Evolutionary conservation across 2,329 filamentous ascomycete genomes (phyloP).

Genomic region (Sporothrix pseudoabietina): DNA sequence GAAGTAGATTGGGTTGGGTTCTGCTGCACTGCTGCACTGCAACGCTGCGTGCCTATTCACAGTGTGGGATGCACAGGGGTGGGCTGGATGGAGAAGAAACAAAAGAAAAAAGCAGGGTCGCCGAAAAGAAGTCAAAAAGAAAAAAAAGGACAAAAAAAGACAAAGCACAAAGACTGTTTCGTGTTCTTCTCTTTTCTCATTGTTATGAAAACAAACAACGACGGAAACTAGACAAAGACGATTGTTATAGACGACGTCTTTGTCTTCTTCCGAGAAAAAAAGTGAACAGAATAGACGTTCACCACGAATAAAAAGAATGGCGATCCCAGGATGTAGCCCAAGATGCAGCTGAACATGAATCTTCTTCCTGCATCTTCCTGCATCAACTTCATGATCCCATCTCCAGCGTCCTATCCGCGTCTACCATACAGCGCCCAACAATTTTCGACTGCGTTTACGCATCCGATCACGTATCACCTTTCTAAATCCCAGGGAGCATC

Average conservation of each 20-base stretch:
- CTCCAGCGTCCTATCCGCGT: not conserved
- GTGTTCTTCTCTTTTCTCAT: not conserved
- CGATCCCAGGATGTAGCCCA: not conserved
- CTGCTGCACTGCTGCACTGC: conserved; percentile 1
- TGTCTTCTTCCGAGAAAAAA: not conserved
- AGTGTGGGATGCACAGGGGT: conserved; percentile 4
- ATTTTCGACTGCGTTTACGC: not conserved
- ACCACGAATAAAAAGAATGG: not conserved
- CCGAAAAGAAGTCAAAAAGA: not conserved
- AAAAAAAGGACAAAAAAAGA: not conserved
- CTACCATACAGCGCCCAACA: not conserved
- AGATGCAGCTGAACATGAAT: not conserved
- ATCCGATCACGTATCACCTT: not conserved
- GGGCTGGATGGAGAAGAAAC: not conserved
- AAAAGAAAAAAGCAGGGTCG: not conserved
- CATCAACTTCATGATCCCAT: conserved; percentile 1
- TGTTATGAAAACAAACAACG: not conserved
- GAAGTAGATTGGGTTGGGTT: not conserved
- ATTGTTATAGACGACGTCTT: not conserved
- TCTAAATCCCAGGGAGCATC: not conserved
- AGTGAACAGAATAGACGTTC: not conserved
- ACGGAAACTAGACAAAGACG: not conserved
- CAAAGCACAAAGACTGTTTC: not conserved
- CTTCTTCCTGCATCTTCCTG: not conserved
- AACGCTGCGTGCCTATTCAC: conserved; percentile 20